Evolutionary conservation across 2,329 filamentous ascomycete genomes (phyloP), one percentile per base, ranked within the genome.

Genomic region (Fusarium transvaalense): DNA sequence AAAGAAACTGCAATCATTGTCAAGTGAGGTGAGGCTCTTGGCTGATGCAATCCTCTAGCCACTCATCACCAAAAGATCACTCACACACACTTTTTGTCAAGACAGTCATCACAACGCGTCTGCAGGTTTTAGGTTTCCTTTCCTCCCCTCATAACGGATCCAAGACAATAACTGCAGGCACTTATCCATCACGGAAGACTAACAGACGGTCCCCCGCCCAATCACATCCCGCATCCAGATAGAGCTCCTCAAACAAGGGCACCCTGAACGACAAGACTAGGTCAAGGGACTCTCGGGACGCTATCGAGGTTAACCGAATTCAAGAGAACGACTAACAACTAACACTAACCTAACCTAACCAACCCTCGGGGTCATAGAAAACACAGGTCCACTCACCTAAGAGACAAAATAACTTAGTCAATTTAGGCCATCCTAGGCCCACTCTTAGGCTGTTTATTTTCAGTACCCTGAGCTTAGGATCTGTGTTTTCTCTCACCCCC

Each of bases 181-280:
- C 58, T 63, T 60, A 48, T 61, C 56, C 61, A 59, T 47, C 50
- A 42, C 65, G 68, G 54, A 61, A 55, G 62, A 55, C 37, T 55
- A 38, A 57, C 45, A 52, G 52, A 27, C 31, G 37, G 32, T 38
- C 61, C 54, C 47, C 56, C 63, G 59, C 41, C 66, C 66, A 70
- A 70, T 60, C 61, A 47, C 23, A 50, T 14, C 23, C 46, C 34
- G 21, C 32, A 38, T n/a, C 14, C 21, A 34, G 13, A 23, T 48
- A 19, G 19, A 29, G 48, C 46, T 38, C 47, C 46, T 43, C 46
- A 53, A 52, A 14, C 57, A 60, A 56, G 61, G 56, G 52, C 43
- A 54, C 63, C 53, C 66, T 63, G 55, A 54, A 35, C 53, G 43
- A 51, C 42, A 38, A 37, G 45, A 60, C 47, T n/a, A 37, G 47